Base-by-base conservation (phyloP, 1,284 basidiomycete genomes). In the Xanthoconium separans region DNA sequence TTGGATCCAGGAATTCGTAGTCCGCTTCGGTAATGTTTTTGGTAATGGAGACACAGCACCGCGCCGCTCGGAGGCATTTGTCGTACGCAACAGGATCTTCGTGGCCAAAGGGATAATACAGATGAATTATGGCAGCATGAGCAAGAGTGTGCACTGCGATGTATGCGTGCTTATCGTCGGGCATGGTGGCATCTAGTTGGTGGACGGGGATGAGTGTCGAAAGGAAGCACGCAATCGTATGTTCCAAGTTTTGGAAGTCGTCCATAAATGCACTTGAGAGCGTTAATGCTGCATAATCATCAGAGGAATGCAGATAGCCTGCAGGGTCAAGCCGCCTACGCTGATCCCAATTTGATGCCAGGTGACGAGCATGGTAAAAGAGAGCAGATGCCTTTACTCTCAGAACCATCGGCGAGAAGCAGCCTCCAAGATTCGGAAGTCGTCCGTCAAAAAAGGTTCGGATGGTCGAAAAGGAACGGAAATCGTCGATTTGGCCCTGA, bases 331-430 rank as follows among this genome's bases (percentile, higher is more conserved):
- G 58, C 51, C 16, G 71, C 82, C 61, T 71, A 84, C 83, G 77
- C 53, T 79, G 69, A 65, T 78, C 80, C 83, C 85, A 87, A 60
- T 73, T 78, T 27, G 76, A 76, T 20, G 84, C 77, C 29, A 89
- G 68, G 51, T 76, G 73, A 57, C 83, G 79, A 33, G 87, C 86
- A 42, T 80, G 81, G 53, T 87, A 79, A 62, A 86, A 86, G 22
- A 91, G 75, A 15, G 85, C 79, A n/a, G 88, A 83, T 11, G 86
- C 86, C 70, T 91, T 91, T 44, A 79, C 84, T 58, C 85, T 83
- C 55, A 88, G 69, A 7, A 87, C 84, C 30, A 75, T 71, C 36
- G 77, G 76, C 7, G 85, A 84, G 66, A 85, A 88, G 20, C 84
- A 80, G 47, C 75, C 77, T 29, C 71, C 67, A 10, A 73, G 62